These are phyloP conservation scores for Colletotrichum musae DNA, from an alignment of 2,329 filamentous ascomycete species.

Conservation along the genomic window DNA sequence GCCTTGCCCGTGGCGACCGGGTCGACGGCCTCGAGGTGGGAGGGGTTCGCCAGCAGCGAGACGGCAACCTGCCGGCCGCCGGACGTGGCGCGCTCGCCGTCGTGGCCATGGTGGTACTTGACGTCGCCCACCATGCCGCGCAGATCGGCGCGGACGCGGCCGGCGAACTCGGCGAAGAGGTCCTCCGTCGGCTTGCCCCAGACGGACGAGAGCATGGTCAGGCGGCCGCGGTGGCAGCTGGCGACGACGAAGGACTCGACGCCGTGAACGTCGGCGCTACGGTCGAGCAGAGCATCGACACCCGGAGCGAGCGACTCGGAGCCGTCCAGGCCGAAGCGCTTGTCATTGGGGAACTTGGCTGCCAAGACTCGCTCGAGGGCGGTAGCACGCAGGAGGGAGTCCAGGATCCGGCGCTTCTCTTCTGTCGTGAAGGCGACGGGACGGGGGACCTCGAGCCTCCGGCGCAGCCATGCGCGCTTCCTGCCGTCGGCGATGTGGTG, in stretches of 20 bases:
- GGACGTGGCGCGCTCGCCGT: conserved; percentile 97
- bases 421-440: conserved; percentile 94
- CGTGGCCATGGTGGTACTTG: conserved; percentile 99
- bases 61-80: conserved; percentile 98
- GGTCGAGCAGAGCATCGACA: conserved; percentile 98
- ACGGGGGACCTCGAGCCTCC: conserved; percentile 93
- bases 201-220: conserved; percentile 98
- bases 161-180: conserved; percentile 98
- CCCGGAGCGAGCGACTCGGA: conserved; percentile 96
- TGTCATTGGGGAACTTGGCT: conserved; percentile 99
- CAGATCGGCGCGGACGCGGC: conserved; percentile 84
- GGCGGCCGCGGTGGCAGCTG: conserved; percentile 98
- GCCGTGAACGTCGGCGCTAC: conserved; percentile 91
- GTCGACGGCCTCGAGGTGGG: conserved; percentile 97
- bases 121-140: conserved; percentile 88
- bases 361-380: conserved; percentile 96
- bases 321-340: conserved; percentile 98
- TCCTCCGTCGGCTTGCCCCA: conserved; percentile 99
- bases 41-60: conserved; percentile 97
- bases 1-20: conserved; percentile 98
- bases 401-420: conserved; percentile 96
- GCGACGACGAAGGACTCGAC: conserved; percentile 99
- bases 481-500: conserved; percentile 97
- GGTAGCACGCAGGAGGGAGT: conserved; percentile 97
- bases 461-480: conserved; percentile 97